Evolutionary conservation across 108 stramenopile genomes (phyloP).

Genomic region (Chaetoceros tenuissimus): DNA sequence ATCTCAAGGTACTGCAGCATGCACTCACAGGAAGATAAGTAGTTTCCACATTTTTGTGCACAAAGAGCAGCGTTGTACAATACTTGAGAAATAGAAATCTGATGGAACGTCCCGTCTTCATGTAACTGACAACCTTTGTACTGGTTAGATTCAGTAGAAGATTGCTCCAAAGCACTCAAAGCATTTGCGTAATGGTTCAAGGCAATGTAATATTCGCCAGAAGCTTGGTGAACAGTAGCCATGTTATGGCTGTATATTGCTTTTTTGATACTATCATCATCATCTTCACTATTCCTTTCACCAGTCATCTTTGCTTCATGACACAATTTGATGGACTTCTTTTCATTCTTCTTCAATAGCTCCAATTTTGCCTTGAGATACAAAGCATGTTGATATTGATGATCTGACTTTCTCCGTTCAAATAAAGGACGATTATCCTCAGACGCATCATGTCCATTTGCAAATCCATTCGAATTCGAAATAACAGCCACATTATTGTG

Average conservation of each 20-base stretch:
- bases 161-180: conserved; percentile 13
- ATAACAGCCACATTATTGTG: neutral
- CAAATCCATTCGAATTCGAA: conserved; percentile 4
- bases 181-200: conserved; percentile 61
- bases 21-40: conserved; percentile 49
- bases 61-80: conserved; percentile 63
- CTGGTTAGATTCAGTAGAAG: neutral
- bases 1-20: conserved; percentile 41
- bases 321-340: conserved; percentile 71
- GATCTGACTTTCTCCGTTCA: neutral
- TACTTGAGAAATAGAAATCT: conserved; percentile 35
- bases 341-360: conserved; percentile 66
- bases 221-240: conserved; percentile 59
- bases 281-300: conserved; percentile 3
- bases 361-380: conserved; percentile 78
- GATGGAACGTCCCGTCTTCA: conserved; percentile 50
- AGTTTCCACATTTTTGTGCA: conserved; percentile 54
- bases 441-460: conserved; percentile 14
- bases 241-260: conserved; percentile 73
- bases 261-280: conserved; percentile 29
- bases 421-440: neutral
- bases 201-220: conserved; percentile 57
- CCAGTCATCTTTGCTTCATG: conserved; percentile 45
- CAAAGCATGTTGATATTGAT: conserved; percentile 47
- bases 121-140: conserved; percentile 18